phyloP scores from a whole-genome alignment of 257 asterid genomes.

The Lithospermum erythrorhizon region DNA sequence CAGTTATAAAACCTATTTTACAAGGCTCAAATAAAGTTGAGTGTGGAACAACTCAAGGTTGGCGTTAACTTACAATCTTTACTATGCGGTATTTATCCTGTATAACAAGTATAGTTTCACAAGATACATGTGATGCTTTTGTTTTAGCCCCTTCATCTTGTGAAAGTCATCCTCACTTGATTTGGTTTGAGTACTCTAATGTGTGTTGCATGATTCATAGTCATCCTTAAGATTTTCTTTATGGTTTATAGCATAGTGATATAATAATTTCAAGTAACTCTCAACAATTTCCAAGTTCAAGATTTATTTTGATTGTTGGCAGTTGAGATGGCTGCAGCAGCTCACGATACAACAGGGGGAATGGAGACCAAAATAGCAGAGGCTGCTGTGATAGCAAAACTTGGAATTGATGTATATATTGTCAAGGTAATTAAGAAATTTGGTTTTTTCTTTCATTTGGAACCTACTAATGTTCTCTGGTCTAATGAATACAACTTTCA shows the following conservation, averaged over 20 bases:
- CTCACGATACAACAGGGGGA: conserved; percentile 95
- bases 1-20: conserved; percentile 49
- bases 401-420: conserved; percentile 82
- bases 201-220: neutral
- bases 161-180: neutral
- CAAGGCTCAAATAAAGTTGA: conserved; percentile 44
- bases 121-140: too few relatives aligned
- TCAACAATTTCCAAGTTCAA: neutral
- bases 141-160: too few relatives aligned
- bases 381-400: conserved; percentile 90
- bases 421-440: conserved; percentile 44
- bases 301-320: conserved; percentile 3
- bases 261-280: neutral
- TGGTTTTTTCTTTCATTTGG: neutral
- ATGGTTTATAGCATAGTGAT: neutral
- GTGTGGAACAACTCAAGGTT: conserved; percentile 10
- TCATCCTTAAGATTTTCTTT: too few relatives aligned
- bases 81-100: too few relatives aligned
- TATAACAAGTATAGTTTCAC: too few relatives aligned
- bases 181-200: neutral
- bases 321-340: conserved; percentile 78
- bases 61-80: too few relatives aligned
- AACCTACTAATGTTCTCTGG: neutral
- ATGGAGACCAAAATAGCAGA: conserved; percentile 88
- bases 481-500: neutral